Base-by-base conservation (phyloP, 495 filamentous ascomycete species). In the Apiosordaria backusii region DNA sequence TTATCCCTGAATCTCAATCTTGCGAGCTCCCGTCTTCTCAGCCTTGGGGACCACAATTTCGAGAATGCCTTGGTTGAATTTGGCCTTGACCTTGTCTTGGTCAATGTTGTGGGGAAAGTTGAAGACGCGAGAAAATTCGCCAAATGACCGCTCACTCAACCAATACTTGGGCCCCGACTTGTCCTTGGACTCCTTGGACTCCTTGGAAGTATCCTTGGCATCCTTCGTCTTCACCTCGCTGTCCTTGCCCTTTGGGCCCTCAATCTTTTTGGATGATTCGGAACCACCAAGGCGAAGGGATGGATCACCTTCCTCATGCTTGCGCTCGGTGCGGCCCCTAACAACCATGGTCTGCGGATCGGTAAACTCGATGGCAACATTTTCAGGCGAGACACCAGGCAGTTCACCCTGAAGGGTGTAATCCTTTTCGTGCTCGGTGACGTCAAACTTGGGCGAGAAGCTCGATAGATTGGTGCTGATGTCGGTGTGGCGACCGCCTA, bases 371-470 rank as follows among this genome's bases (percentile, higher is more conserved):
- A 98, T 90, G 40, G 86, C 80, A 67, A 97, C 80, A 70, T 96
- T 85, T 67, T 89, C 85, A 72, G 92, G 90, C 55, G 90, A 84
- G 55, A 94, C 83, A 54, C 94, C 94, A 0, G 94, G 93, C 0
- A 97, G 85, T 75, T 98, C 94, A 70, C 93, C 93, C 70, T 96
- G 89, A 3, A 98, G 87, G 64, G 90, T 83, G 76, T 94, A 98
- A 65, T 75, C 76, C 18, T 88, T 77, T 18, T 84, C 81, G 3
- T 81, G 75, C 79, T 97, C 92, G 67, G 84, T 83, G 53, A 97
- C 84, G 73, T 97, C 94, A 79, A 97, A 97, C 69, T 86, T 73
- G 67, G 75, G 74, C 6, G 61, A 50, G 64, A 74, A 70, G 53
- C 62, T 63, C 25, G 57, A 6, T 2, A 69, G 15, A 9, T 21